Conservation (phyloP, 78 protist species). For the Dictyostelium capitatum region DNA sequence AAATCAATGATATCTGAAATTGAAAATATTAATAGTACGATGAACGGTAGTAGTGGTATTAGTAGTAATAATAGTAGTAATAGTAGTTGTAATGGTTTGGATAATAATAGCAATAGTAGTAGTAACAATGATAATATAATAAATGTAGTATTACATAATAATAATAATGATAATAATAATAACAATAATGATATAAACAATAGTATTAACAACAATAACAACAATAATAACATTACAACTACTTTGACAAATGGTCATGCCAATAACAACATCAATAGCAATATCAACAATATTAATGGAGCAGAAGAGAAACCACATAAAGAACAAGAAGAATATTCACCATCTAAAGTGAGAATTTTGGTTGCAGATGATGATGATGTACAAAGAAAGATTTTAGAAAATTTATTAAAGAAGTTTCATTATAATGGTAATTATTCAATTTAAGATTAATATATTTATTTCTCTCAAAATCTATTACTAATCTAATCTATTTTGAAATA, state of each 20-base stretch:
- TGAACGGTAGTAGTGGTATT: no score
- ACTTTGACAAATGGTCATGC: neutral
- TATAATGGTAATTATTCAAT: conserved; percentile 35
- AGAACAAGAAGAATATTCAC: conserved; percentile 10
- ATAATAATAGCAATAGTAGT: neutral
- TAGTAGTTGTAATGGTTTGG: no score
- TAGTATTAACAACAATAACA: neutral
- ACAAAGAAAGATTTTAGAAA: conserved; percentile 54
- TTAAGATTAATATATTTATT: no score
- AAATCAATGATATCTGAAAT: conserved; percentile 16
- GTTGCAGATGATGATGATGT: conserved; percentile 44
- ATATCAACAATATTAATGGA: neutral
- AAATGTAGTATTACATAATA: neutral
- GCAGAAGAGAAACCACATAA: neutral
- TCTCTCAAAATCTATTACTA: no score
- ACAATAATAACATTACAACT: neutral
- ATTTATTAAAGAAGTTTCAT: conserved; percentile 28
- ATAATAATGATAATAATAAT: neutral
- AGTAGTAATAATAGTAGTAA: no score
- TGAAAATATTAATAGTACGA: neutral
- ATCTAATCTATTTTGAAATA: neutral
- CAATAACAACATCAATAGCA: neutral
- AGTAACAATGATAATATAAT: neutral
- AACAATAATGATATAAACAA: neutral
- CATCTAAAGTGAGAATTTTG: conserved; percentile 23